Conservation (phyloP, 176 grass and related monocot species). For the Cenchrus purpureus region DNA sequence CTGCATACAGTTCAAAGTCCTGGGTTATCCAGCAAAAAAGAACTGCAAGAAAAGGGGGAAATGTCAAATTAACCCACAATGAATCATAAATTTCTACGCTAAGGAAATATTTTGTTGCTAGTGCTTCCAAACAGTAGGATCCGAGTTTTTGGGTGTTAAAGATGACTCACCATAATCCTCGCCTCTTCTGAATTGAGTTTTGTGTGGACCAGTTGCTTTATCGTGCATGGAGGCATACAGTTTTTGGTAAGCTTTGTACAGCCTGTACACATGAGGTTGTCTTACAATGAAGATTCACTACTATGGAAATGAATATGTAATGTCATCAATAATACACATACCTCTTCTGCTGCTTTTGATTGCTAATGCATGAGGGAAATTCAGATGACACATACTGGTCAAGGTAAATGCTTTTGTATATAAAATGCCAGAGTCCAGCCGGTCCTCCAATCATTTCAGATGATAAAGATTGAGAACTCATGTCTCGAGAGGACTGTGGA, state of each 20-base stretch:
- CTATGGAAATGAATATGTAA: constrained; percentile 16
- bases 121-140: constrained; percentile 1
- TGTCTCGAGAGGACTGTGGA: constrained; percentile 31
- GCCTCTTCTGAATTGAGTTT: constrained; percentile 93
- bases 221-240: constrained; percentile 92
- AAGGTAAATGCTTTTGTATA: constrained; percentile 91
- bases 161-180: constrained; percentile 78
- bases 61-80: constrained; percentile 3
- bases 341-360: constrained; percentile 86
- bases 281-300: constrained; percentile 16
- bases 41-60: constrained; percentile 53
- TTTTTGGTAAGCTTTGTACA: constrained; percentile 92
- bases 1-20: constrained; percentile 96
- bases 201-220: constrained; percentile 85
- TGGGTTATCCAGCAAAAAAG: constrained; percentile 96
- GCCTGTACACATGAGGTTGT: constrained; percentile 52
- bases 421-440: constrained; percentile 96
- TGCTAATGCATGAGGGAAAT: constrained; percentile 67
- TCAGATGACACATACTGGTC: constrained; percentile 94
- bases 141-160: background rate
- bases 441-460: constrained; percentile 65
- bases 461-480: constrained; percentile 51
- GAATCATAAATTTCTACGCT: constrained; percentile 5
- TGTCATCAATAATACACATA: constrained; percentile 32
- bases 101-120: background rate